phyloP scores from a whole-genome alignment of 768 basidiomycete genomes.

The Pleurotus platypus region DNA sequence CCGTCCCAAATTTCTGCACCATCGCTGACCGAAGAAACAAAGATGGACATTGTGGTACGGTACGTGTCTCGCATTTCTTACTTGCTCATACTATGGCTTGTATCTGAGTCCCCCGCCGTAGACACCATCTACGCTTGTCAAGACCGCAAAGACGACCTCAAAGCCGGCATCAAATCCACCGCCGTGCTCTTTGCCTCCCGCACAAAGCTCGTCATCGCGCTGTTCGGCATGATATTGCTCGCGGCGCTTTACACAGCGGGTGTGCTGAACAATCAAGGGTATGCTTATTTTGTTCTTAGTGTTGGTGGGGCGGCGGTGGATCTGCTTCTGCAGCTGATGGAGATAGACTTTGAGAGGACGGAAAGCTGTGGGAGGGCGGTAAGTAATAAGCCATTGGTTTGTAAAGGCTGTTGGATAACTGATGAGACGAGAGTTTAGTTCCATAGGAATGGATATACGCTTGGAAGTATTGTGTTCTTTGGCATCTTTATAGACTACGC shows the following conservation, averaged over 20 bases:
- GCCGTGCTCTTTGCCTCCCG: constrained; percentile 53
- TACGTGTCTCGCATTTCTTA: not conserved
- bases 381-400: not conserved
- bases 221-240: constrained; percentile 28
- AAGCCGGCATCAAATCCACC: constrained; percentile 59
- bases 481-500: constrained; percentile 15
- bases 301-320: constrained; percentile 14
- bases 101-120: constrained; percentile 13
- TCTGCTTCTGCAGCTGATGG: constrained; percentile 14
- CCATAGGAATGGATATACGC: constrained; percentile 13
- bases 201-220: constrained; percentile 38
- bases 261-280: constrained; percentile 20
- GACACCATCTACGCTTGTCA: constrained; percentile 62
- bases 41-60: not conserved
- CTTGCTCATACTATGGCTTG: constrained; percentile 7
- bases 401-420: not conserved
- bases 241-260: constrained; percentile 20
- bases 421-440: not conserved
- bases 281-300: constrained; percentile 13
- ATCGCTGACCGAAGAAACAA: not conserved
- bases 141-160: constrained; percentile 55
- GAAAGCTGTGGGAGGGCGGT: not conserved
- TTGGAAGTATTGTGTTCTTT: constrained; percentile 13
- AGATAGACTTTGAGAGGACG: constrained; percentile 12
- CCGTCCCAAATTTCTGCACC: not conserved